These are phyloP conservation scores for Wallacemonas sp. DNA, from an alignment of 208 protist species.

Conservation along the genomic window DNA sequence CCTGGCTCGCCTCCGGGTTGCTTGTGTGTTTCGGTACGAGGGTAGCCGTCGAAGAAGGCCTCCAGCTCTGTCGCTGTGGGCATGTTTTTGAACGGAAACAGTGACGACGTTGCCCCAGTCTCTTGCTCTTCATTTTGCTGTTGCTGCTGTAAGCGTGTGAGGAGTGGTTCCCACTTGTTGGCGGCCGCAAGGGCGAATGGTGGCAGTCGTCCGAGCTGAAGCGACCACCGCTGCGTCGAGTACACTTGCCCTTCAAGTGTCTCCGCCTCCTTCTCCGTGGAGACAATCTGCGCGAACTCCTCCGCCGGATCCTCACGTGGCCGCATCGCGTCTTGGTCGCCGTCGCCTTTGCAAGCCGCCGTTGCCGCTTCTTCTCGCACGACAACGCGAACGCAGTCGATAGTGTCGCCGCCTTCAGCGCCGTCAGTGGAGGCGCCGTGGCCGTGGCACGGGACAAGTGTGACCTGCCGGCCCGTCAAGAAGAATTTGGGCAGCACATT, in stretches of 20 bases:
- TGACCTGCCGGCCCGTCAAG: slow-evolving; percentile 25
- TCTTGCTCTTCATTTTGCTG: too few species aligned
- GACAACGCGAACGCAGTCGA: neutral
- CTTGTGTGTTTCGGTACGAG: too few species aligned
- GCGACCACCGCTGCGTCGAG: slow-evolving; percentile 1
- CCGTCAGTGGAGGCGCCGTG: neutral
- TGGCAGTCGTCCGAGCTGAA: neutral
- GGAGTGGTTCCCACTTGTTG: neutral
- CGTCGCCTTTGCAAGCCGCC: too few species aligned
- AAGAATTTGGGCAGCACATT: slow-evolving; percentile 29
- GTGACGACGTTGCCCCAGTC: too few species aligned
- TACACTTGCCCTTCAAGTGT: neutral
- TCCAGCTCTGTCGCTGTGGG: neutral
- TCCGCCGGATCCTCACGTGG: neutral
- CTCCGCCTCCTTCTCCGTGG: neutral
- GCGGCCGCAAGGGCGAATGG: neutral
- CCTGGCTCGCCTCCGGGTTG: too few species aligned
- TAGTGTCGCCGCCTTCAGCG: neutral
- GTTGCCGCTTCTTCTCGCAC: too few species aligned
- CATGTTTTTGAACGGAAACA: neutral
- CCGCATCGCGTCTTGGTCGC: too few species aligned
- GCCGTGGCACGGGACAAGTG: neutral
- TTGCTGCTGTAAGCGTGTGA: neutral
- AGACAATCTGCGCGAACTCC: neutral
- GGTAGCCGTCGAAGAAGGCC: neutral